phyloP scores from a whole-genome alignment of 805 yeast genomes.

The Yamadazyma ubonensis region DNA sequence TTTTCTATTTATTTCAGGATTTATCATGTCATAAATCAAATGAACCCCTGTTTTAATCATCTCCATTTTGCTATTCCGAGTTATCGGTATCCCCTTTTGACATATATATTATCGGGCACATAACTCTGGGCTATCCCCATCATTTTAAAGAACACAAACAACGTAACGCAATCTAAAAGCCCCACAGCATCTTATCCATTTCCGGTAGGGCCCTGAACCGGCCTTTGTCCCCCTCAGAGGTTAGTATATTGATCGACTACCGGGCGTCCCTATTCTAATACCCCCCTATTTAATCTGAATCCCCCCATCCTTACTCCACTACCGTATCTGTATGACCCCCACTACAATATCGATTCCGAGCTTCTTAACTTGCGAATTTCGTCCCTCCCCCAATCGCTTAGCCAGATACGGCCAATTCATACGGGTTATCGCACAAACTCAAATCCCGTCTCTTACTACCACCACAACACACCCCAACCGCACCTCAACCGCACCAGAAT shows the following conservation, averaged over 20 bases:
- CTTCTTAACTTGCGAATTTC: too few species aligned
- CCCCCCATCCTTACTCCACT: background rate
- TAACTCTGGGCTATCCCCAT: too few species aligned
- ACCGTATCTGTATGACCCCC: constrained; percentile 3
- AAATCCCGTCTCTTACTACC: background rate
- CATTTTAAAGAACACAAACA: too few species aligned
- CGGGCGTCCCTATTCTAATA: background rate
- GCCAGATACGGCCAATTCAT: too few species aligned
- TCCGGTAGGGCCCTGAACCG: too few species aligned
- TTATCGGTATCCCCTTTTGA: too few species aligned
- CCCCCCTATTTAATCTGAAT: too few species aligned
- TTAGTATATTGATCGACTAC: background rate
- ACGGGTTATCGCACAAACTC: background rate
- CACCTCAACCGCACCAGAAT: background rate
- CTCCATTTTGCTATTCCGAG: background rate
- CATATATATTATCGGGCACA: too few species aligned
- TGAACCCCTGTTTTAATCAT: background rate
- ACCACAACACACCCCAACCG: background rate
- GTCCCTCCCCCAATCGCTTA: too few species aligned
- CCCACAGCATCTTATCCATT: background rate
- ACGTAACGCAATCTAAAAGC: too few species aligned
- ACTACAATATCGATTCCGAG: background rate
- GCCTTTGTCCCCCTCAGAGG: background rate
- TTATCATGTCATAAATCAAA: too few species aligned
- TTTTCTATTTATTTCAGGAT: too few species aligned